A percentile compares a stretch with the other conserved stretches of the same genome.
Evolutionary conservation across 352 stramenopile genomes (phyloP).

Genomic region (Phytopythium litorale): DNA sequence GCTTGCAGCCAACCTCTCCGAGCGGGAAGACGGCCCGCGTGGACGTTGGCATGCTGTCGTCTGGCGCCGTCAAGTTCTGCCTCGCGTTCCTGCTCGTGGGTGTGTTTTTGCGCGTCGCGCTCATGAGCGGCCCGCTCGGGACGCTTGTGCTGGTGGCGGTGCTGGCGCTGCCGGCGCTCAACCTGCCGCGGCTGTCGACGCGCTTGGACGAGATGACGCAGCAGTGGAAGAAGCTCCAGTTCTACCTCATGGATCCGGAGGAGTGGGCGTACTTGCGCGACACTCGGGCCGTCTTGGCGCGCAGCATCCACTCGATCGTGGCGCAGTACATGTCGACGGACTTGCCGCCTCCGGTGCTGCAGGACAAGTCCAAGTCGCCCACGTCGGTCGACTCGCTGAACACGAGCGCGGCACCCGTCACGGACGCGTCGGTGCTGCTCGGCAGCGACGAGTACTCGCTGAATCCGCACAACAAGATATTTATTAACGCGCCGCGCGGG

Average conservation of each 20-base stretch:
- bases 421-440: constrained; percentile 12
- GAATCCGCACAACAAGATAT: constrained; percentile 78
- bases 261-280: constrained; percentile 52
- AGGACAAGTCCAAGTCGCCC: constrained; percentile 43
- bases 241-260: constrained; percentile 64
- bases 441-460: constrained; percentile 63
- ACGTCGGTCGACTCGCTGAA: constrained; percentile 10
- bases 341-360: constrained; percentile 55
- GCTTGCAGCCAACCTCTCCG: constrained; percentile 17
- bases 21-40: constrained; percentile 21
- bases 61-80: constrained; percentile 29
- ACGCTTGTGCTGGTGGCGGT: constrained; percentile 18
- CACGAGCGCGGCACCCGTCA: background rate
- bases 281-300: constrained; percentile 46
- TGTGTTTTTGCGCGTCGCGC: constrained; percentile 26
- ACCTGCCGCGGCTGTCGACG: constrained; percentile 26
- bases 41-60: constrained; percentile 17
- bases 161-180: constrained; percentile 27
- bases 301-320: constrained; percentile 63
- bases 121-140: constrained; percentile 34
- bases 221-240: constrained; percentile 70
- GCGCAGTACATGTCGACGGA: constrained; percentile 64
- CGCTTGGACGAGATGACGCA: constrained; percentile 42
- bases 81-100: constrained; percentile 32
- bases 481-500: constrained; percentile 74